A percentile compares a stretch with the other conserved stretches of the same genome.
Conservation (phyloP, 164 flowering plant species). For the Berberis vulgaris region DNA sequence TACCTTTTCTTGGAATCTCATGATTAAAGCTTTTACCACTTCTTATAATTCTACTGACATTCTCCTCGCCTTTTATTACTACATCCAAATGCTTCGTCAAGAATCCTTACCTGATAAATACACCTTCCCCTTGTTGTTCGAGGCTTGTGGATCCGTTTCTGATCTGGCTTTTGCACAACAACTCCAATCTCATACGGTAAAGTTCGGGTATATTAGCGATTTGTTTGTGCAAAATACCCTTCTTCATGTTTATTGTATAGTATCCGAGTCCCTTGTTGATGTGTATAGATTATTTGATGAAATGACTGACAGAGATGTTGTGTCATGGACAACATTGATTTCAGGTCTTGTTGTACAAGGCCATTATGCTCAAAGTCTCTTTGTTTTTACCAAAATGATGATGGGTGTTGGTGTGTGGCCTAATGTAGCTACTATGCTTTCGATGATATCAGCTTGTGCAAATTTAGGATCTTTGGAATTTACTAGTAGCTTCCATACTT, state of each 20-base stretch:
- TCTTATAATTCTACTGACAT: conserved; percentile 1
- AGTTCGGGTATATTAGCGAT: conserved; percentile 4
- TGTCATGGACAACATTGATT: conserved; percentile 20
- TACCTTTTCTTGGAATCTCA: conserved; percentile 17
- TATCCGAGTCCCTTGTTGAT: conserved; percentile 6
- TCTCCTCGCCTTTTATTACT: conserved; percentile 6
- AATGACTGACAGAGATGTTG: conserved; percentile 15
- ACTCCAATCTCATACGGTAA: conserved; percentile 13
- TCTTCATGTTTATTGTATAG: conserved; percentile 3
- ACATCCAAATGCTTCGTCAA: conserved; percentile 9
- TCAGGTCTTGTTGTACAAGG: conserved; percentile 15
- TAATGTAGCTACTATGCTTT: conserved; percentile 13
- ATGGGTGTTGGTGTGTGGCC: conserved; percentile 5
- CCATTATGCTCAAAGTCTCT: conserved; percentile 4
- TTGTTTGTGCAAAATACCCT: conserved; percentile 15
- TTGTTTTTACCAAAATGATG: conserved; percentile 10
- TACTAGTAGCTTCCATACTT: conserved; percentile 12
- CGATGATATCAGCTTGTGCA: conserved; percentile 15
- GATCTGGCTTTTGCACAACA: conserved; percentile 15
- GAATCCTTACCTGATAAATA: conserved; percentile 14
- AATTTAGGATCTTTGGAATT: conserved; percentile 14
- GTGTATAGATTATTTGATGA: conserved; percentile 6
- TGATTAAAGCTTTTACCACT: conserved; percentile 16
- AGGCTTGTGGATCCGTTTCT: conserved; percentile 11
- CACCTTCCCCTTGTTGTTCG: conserved; percentile 16